Evolutionary conservation across 2,329 filamentous ascomycete genomes (phyloP), one percentile per base, ranked within the genome.

Genomic region (Penicillium brevicompactum): DNA sequence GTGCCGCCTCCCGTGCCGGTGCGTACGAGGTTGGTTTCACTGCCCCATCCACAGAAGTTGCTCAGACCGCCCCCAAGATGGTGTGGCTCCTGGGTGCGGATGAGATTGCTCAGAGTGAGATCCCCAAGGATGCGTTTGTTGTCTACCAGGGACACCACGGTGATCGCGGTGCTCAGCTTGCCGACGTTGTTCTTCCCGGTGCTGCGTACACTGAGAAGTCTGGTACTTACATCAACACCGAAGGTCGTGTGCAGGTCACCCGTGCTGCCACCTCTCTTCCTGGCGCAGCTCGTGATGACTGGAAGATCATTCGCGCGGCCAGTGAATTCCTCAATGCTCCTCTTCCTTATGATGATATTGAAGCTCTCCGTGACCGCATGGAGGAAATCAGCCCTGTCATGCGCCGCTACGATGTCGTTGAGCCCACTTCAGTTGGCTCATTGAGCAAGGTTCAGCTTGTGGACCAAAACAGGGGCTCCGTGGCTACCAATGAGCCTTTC

Each of bases 81-180:
- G 80, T 99, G 71, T 99, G 93, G 92, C 87, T 99, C 49, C 87
- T 99, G 49, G 94, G 92, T 64, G 94, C 94, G 27, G 94, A 99
- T 73, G 94, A 99, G 79, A 84, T 97, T 71, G 83, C 83, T 61
- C 86, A 90, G 65, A 83, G 85, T 56, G 92, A 97, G 66, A 90
- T 99, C 55, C 94, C 94, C 68, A 96, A 94, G 82, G 90, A 94
- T 64, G 92, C 94, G 11, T 99, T 97, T 72, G 88, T 99, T 59
- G 85, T 99, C 68, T 99, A 99, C 82, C 94, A 99, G 78, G 94
- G 94, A 62, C 94, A 99, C 76, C 94, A 99, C 76, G 94, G 94
- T 77, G 94, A 99, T 79, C 85, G 85, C 50, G 94, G 93, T 62
- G 94, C 94, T 52, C 89, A 95, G 77, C 85, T 97, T 58, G 94